phyloP scores from a whole-genome alignment of 116 monocot genomes.

The Zostera marina region DNA sequence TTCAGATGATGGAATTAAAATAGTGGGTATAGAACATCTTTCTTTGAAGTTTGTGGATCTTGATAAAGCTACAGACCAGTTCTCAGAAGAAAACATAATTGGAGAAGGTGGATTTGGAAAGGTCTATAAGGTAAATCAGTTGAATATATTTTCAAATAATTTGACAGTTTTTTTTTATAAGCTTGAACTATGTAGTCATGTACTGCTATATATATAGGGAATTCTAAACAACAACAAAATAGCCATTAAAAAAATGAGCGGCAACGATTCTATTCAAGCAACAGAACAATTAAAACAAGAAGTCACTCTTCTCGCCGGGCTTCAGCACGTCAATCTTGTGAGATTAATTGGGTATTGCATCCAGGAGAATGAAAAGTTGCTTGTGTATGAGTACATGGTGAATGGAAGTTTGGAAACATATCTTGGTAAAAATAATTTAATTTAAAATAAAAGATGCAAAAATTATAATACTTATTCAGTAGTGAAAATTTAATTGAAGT shows the following conservation, averaged over 20 bases:
- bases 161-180: neutral
- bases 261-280: neutral
- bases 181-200: too few relatives aligned
- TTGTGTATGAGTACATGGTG: neutral
- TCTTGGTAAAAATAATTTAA: neutral
- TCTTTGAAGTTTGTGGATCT: too few relatives aligned
- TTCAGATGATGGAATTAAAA: too few relatives aligned
- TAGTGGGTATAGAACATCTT: too few relatives aligned
- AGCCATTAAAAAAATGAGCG: neutral
- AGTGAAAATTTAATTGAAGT: too few relatives aligned
- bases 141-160: neutral
- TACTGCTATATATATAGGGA: neutral
- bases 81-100: constrained; percentile 11
- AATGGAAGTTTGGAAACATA: neutral
- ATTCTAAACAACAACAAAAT: neutral
- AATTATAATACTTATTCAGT: too few relatives aligned
- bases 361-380: neutral
- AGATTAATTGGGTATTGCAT: neutral
- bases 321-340: neutral
- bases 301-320: neutral
- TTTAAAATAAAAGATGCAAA: neutral
- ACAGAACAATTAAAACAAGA: neutral
- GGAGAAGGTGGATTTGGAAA: constrained; percentile 18
- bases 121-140: constrained; percentile 17
- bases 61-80: neutral